Base-by-base conservation (phyloP, 192 early-diverging fungal genomes). In the Geranomyces variabilis region DNA sequence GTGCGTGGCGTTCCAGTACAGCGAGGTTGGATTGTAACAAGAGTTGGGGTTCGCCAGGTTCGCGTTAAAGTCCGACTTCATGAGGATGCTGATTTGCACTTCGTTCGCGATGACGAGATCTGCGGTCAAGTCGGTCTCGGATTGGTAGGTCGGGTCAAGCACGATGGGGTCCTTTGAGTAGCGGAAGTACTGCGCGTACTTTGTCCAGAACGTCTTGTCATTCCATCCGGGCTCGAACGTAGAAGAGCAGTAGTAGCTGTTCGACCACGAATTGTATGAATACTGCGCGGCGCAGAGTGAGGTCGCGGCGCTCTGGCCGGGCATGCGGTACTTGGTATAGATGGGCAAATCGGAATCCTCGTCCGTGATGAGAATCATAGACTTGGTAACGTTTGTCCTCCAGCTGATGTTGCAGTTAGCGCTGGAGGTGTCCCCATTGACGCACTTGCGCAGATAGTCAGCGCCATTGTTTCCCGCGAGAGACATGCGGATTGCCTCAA, bases 321-420 rank as follows among this genome's bases (percentile, higher is more conserved):
- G 26, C 64, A 73, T 48, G 21, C 53, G 63, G 63, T 77, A 75
- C 0, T 66, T 66, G 33, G 43, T 41, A 14, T 31, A 26, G 6
- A 41, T 53, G 0, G 80, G 80, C 15, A 81, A 43, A 36, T 81
- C 80, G 22, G 69, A 72, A 55, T 81, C 80, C 51, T 81, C 80
- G 47, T 81, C 80, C 26, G 80, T 81, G n/a, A 71, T 71, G 56
- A 81, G 45, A 45, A 81, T 75, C 45, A 81, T 78, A 19, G 74
- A 66, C 26, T 60, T 49, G 0, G 74, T 57, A 5, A 63, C 61
- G 22, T 46, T 60, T 33, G 48, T 9, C 33, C 76, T 36, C 79
- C 79, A 80, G 0, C 15, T 58, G 7, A 80, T 24, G 19, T 8
- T 68, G 66, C 79, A 80, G 36, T 26, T 36, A 6, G 7, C 58